Conservation (phyloP, 2,329 filamentous ascomycete species). For the Chaetomiaceae sp. region DNA sequence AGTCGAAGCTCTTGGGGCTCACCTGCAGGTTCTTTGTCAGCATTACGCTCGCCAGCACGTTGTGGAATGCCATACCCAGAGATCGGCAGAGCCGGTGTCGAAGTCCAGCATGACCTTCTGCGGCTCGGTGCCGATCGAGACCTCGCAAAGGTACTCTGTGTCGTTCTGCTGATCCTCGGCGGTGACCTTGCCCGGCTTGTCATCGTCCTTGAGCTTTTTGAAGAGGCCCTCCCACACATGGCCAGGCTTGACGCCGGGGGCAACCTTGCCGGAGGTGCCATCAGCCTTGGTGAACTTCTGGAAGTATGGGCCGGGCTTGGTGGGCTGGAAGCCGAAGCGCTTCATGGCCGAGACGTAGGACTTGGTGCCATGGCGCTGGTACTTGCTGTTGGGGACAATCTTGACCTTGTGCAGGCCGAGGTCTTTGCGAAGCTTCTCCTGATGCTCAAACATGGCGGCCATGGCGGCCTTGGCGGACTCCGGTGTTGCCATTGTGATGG, state of each 20-base stretch:
- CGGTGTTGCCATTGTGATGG: no score
- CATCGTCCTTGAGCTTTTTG: conserved; percentile 38
- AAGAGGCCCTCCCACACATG: conserved; percentile 42
- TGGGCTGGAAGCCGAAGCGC: conserved; percentile 61
- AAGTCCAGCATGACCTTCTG: conserved; percentile 62
- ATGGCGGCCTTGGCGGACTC: conserved; percentile 23
- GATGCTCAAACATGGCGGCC: conserved; percentile 33
- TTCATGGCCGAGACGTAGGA: conserved; percentile 58
- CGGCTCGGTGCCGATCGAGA: conserved; percentile 60
- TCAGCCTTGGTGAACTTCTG: conserved; percentile 42
- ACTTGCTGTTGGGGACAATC: conserved; percentile 54
- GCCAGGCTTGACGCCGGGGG: conserved; percentile 44
- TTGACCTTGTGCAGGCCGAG: conserved; percentile 43
- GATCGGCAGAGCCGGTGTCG: conserved; percentile 66
- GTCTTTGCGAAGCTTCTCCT: conserved; percentile 34
- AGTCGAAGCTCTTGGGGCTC: conserved; percentile 48
- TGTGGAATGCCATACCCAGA: conserved; percentile 51
- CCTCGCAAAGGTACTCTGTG: conserved; percentile 58
- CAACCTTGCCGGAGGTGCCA: background rate
- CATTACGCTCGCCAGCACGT: background rate
- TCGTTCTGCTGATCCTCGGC: conserved; percentile 66
- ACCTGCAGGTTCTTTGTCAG: conserved; percentile 6
- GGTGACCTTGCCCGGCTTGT: conserved; percentile 45
- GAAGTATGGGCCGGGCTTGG: conserved; percentile 58
- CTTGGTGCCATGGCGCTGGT: conserved; percentile 55